These are phyloP conservation scores for Fusarium denticulatum DNA, from an alignment of 2,329 filamentous ascomycete genomes.

Conservation along the genomic window DNA sequence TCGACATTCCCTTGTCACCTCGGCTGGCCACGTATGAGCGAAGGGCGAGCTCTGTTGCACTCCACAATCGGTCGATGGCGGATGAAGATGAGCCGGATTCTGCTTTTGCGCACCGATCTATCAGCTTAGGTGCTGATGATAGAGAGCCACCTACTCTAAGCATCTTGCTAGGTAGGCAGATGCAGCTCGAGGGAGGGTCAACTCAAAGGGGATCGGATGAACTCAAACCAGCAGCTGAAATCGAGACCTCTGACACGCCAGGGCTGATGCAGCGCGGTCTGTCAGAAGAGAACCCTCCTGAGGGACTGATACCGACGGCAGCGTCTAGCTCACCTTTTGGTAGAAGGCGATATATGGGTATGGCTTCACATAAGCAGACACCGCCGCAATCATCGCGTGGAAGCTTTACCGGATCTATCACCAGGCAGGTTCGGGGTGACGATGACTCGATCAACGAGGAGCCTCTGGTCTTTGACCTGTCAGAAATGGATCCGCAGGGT, in stretches of 20 bases:
- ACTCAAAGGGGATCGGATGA: constrained; percentile 36
- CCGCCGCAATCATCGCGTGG: constrained; percentile 58
- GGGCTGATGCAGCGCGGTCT: constrained; percentile 54
- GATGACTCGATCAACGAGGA: constrained; percentile 70
- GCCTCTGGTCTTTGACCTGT: constrained; percentile 77
- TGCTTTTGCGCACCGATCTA: constrained; percentile 71
- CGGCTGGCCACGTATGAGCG: constrained; percentile 65
- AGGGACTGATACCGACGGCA: constrained; percentile 53
- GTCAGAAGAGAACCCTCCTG: constrained; percentile 59
- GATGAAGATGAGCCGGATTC: constrained; percentile 71
- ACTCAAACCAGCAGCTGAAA: constrained; percentile 56
- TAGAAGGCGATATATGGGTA: constrained; percentile 58
- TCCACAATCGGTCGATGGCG: constrained; percentile 64
- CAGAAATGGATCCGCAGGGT: constrained; percentile 71
- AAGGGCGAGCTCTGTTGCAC: constrained; percentile 75
- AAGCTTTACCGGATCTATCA: constrained; percentile 55
- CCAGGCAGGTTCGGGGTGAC: constrained; percentile 53
- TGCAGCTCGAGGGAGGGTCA: constrained; percentile 49
- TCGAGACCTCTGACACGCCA: constrained; percentile 51
- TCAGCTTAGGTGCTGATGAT: constrained; percentile 73
- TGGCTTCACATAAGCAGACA: constrained; percentile 54
- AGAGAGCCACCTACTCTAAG: constrained; percentile 73
- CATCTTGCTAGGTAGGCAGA: constrained; percentile 63
- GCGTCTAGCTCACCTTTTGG: constrained; percentile 58
- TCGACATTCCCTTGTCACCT: constrained; percentile 79